Evolutionary conservation across 345 rosid species (phyloP), one percentile per base, ranked within the genome.

Genomic region (Kandelia obovata): DNA sequence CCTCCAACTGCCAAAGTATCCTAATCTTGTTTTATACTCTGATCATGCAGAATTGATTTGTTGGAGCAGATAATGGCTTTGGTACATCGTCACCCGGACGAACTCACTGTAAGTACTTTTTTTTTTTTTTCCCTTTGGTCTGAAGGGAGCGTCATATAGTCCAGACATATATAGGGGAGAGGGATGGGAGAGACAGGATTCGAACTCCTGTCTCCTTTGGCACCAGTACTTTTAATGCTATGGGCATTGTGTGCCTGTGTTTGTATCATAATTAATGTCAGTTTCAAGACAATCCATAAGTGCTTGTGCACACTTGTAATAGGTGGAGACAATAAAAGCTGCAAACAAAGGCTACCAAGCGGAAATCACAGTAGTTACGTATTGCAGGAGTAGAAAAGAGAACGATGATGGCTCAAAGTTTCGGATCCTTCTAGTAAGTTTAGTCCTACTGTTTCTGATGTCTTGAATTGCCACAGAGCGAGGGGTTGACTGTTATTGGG

Each of bases 391-490:
- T 68, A 62, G 77, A 57, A 75, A 70, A 71, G 85, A 82, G 17
- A 53, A 35, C 61, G 85, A 82, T 71, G 90, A 83, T 31, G 71
- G 80, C 67, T 83, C 97, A 6, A 87, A 87, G 85, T 90, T 92
- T 68, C 84, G 99, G 74, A 85, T 96, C 71, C 97, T 96, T 76
- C 96, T 96, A 61, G 98, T 96, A 89, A 85, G 97, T 91, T 91
- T 69, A 6, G 52, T 70, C 53, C 53, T 5, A 27, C 20, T 27
- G 17, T 55, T 16, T 1, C 39, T 10, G 28, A 15, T 1, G 16
- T 52, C 35, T 21, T 46, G 23, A 8, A 13, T 62, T 28, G 58
- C 27, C 13, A 23, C 9, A 5, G 27, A 53, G 58, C 0, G 58
- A 34, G 37, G 9, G 7, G 58, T 55, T 23, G 27, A 55, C 6